Evolutionary conservation across 2,329 filamentous ascomycete species (phyloP), one percentile per base, ranked within the genome.

Genomic region (Aspergillus pseudonomiae): DNA sequence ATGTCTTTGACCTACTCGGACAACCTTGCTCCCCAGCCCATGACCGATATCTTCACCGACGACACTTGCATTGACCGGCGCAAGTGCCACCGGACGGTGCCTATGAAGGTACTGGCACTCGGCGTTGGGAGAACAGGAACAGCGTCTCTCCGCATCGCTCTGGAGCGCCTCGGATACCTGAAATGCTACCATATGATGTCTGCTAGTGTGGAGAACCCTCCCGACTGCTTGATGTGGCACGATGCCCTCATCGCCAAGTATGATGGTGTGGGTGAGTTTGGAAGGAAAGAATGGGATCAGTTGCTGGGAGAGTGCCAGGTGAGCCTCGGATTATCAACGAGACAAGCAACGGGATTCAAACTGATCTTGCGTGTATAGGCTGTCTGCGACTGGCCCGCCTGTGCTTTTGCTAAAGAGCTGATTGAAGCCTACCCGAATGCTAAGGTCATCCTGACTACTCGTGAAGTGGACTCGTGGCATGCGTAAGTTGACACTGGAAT

Each of bases 181-280:
- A 87, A 90, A 75, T 89, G 86, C 64, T 91, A 91, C 82, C 89
- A 91, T 81, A 90, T 90, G 88, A 89, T 90, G 86, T 88, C 84
- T 70, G 87, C 85, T 68, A 87, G 85, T 63, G 86, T 90, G 64
- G 88, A 91, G 78, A 91, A 89, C 77, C 86, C 86, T 12, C 86
- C 85, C 28, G 89, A 91, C 71, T 86, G 85, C 60, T 80, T 89
- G 48, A 86, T 91, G 80, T 92, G 89, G 89, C 86, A 87, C 78
- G 87, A 91, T 66, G 89, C 89, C 32, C 83, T 92, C 61, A 80
- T 81, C 21, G 87, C 88, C 67, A 88, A 88, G 72, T 88, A 83
- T 77, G 84, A 89, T 67, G 85, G 85, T 36, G 79, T 86, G 59
- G 87, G 87, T 60, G 81, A 82, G 64, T 91, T 91, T 68, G 87